Percentiles rank a stretch among this genome's conserved stretches.
Evolutionary conservation across 2,329 filamentous ascomycete species (phyloP).

Genomic region (Epicoccum sorghinum): DNA sequence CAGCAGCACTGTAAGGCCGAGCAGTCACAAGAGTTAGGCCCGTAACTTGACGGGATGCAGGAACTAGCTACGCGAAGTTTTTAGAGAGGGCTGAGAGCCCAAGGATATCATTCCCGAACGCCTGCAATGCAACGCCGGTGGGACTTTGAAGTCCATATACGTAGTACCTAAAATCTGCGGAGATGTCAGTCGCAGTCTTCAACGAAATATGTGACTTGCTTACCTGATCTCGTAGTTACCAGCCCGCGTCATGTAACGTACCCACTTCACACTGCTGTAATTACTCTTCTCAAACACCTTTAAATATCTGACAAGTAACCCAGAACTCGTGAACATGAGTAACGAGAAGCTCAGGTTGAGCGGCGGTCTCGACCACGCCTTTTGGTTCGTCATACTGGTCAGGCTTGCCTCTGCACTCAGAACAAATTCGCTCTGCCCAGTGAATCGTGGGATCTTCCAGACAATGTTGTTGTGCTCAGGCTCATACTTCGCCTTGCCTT

Average conservation of each 20-base stretch:
- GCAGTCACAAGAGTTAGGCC: too few relatives aligned
- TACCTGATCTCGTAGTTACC: slow-evolving; percentile 97
- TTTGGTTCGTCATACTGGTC: slow-evolving; percentile 97
- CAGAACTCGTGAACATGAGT: slow-evolving; percentile 97
- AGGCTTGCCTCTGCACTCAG: slow-evolving; percentile 91
- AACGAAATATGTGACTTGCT: background rate
- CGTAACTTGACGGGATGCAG: too few relatives aligned
- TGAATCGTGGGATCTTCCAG: slow-evolving; percentile 99
- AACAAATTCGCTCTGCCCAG: slow-evolving; percentile 95
- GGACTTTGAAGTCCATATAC: background rate
- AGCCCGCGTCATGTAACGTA: slow-evolving; percentile 96
- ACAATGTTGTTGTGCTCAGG: slow-evolving; percentile 97
- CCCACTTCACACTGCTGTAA: slow-evolving; percentile 99
- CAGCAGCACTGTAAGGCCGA: too few relatives aligned
- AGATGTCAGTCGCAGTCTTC: background rate
- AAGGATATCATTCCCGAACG: slow-evolving; percentile 15
- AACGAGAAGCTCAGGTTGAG: slow-evolving; percentile 90
- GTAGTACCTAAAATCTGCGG: slow-evolving; percentile 10
- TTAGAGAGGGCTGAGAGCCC: background rate
- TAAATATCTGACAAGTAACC: slow-evolving; percentile 87
- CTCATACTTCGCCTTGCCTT: slow-evolving; percentile 98
- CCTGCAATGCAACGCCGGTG: slow-evolving; percentile 18
- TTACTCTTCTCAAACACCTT: slow-evolving; percentile 99
- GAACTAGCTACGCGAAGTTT: background rate
- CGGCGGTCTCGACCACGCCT: slow-evolving; percentile 93